Conservation (phyloP, 768 basidiomycete species). For the Termitomyces heimii region DNA sequence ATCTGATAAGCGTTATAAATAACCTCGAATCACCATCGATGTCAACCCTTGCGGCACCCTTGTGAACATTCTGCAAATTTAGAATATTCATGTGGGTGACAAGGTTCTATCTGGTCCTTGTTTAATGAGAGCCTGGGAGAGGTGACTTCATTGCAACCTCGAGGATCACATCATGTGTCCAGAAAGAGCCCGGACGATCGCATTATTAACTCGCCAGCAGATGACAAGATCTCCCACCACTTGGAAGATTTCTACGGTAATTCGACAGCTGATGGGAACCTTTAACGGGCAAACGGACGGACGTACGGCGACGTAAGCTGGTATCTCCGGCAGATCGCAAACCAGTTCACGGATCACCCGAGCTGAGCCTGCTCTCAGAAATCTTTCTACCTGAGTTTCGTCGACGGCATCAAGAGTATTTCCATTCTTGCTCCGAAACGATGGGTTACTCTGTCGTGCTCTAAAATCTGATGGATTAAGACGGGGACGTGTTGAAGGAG, state of each 20-base stretch:
- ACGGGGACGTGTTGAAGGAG: neutral
- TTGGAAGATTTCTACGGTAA: neutral
- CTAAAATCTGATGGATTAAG: conserved; percentile 3
- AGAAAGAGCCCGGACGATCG: neutral
- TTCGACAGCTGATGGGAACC: conserved; percentile 6
- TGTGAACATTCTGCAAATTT: conserved; percentile 1
- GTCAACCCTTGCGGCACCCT: neutral
- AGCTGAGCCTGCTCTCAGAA: neutral
- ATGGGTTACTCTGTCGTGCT: neutral
- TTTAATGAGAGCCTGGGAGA: neutral
- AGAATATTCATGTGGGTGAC: conserved; percentile 4
- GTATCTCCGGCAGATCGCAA: conserved; percentile 4
- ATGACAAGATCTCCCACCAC: conserved; percentile 10
- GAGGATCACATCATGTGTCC: neutral
- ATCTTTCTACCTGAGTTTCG: neutral
- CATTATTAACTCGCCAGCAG: conserved; percentile 5
- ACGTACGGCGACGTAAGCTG: conserved; percentile 2
- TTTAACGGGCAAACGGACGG: conserved; percentile 9
- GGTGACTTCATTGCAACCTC: neutral
- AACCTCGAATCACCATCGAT: neutral
- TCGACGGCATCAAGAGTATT: no score
- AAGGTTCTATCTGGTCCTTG: neutral
- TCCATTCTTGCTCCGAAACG: neutral
- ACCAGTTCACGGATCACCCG: conserved; percentile 3
- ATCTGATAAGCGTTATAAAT: conserved; percentile 1